Evolutionary conservation across 208 protist species (phyloP), one percentile per base, ranked within the genome.

Genomic region (Leishmania braziliensis): DNA sequence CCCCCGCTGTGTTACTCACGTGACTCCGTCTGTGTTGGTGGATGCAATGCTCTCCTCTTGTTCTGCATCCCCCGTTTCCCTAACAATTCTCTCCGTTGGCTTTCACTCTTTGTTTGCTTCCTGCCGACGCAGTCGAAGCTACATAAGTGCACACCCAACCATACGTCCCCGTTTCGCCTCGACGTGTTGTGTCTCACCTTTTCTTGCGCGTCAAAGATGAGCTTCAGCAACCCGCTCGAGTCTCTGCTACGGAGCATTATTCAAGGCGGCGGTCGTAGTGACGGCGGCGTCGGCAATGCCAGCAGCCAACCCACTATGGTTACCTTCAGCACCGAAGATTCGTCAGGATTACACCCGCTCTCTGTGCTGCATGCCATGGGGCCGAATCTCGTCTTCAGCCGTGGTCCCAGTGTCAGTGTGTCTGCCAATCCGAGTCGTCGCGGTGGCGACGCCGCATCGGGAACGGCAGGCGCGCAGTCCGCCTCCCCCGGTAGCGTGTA

Each of bases 401-500:
- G 81, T 66, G 46, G 54, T 1, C 46, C 71, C 0, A 39, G 26
- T 12, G 69, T 20, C 60, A 51, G 26, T 14, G 56, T 68, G n/a
- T 3, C 50, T 63, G 23, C 39, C 3, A 33, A 33, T 39, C 5
- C 43, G 74, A 36, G 9, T 9, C 75, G 53, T 43, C 81, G 70
- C n/a, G 29, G 5, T 58, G 50, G 20, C 10, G 50, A 20, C 33
- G 29, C 53, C 50, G 66, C 77, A n/a, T 50, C 69, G 51, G 58
- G 48, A 4, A 39, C 16, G 69, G 16, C 26, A 26, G 77, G 66
- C 46, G 3, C 69, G 54, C 66, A 65, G 65, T 65, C 75, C 18
- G 48, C 83, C n/a, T 83, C 81, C 5, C 66, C 80, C 6, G 91
- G 91, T 60, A 87, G 69, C 81, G 84, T 95, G 16, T 95, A 93